Conservation (phyloP, 495 filamentous ascomycete species). For the Neohortaea acidophila region DNA sequence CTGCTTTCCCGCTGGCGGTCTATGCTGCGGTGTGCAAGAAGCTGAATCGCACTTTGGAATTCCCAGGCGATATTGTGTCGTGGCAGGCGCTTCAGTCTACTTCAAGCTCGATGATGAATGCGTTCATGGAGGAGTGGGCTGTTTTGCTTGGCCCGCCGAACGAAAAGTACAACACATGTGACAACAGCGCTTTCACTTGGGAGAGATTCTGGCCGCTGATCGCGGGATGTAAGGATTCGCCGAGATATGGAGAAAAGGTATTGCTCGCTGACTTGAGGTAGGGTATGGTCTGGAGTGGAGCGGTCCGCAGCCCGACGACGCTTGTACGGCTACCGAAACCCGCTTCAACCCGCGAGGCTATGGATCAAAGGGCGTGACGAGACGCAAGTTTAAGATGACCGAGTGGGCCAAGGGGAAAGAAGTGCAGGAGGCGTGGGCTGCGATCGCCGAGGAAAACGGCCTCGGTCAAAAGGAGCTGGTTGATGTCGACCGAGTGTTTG, state of each 20-base stretch:
- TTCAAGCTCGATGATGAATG: conserved; percentile 31
- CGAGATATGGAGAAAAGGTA: no score
- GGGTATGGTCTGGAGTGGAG: conserved; percentile 28
- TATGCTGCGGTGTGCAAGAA: conserved; percentile 33
- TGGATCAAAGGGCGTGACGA: conserved; percentile 19
- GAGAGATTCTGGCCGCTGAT: conserved; percentile 33
- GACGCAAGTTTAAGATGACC: conserved; percentile 27
- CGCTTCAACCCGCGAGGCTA: conserved; percentile 13
- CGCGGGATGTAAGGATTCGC: no score
- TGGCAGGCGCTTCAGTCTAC: conserved; percentile 32
- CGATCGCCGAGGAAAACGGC: conserved; percentile 19
- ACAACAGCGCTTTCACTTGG: conserved; percentile 34
- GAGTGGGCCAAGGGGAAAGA: conserved; percentile 33
- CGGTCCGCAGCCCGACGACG: conserved; percentile 18
- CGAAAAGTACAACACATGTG: conserved; percentile 28
- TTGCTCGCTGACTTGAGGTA: no score
- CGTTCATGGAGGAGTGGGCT: conserved; percentile 37
- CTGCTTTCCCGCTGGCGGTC: conserved; percentile 33
- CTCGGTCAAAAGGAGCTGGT: conserved; percentile 23
- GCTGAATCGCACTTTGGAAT: conserved; percentile 27
- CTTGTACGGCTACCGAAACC: conserved; percentile 15
- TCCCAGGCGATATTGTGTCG: conserved; percentile 28
- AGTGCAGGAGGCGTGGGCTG: conserved; percentile 33
- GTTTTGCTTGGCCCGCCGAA: conserved; percentile 23
- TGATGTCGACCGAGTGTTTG: conserved; percentile 24